Percentiles rank a stretch among this genome's conserved stretches.
Conservation (phyloP, 179 eudicot genomes). For the Nepenthes alata region DNA sequence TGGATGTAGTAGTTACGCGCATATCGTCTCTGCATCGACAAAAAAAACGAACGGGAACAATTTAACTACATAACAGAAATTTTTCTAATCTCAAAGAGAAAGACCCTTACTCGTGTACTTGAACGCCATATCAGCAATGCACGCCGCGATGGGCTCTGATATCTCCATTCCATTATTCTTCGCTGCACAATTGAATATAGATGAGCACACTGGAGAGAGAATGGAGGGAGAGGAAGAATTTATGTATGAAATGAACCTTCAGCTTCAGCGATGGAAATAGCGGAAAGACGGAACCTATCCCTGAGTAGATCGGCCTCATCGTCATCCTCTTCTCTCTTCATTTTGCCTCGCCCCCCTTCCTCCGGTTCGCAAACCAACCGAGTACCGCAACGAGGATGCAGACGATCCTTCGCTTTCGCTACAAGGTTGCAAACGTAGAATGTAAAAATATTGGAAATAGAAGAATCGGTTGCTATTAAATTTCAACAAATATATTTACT, state of each 20-base stretch:
- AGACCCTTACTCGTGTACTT: slow-evolving; percentile 55
- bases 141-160: slow-evolving; percentile 56
- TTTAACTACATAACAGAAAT: too few relatives aligned
- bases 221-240: neutral
- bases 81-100: too few relatives aligned
- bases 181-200: slow-evolving; percentile 27
- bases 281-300: slow-evolving; percentile 70
- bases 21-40: too few relatives aligned
- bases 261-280: slow-evolving; percentile 56
- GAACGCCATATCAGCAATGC: slow-evolving; percentile 86
- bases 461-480: too few relatives aligned
- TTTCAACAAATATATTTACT: too few relatives aligned
- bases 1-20: too few relatives aligned
- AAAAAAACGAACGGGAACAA: too few relatives aligned
- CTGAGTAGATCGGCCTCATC: slow-evolving; percentile 37
- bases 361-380: neutral
- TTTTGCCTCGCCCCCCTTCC: slow-evolving; percentile 23
- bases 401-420: too few relatives aligned
- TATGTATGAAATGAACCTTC: slow-evolving; percentile 37
- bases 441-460: too few relatives aligned
- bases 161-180: slow-evolving; percentile 53
- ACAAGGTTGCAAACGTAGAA: too few relatives aligned
- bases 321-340: slow-evolving; percentile 46
- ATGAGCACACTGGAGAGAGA: neutral
- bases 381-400: too few relatives aligned